Evolutionary conservation across 306 rosid genomes (phyloP).

Genomic region (Canavalia gladiata): DNA sequence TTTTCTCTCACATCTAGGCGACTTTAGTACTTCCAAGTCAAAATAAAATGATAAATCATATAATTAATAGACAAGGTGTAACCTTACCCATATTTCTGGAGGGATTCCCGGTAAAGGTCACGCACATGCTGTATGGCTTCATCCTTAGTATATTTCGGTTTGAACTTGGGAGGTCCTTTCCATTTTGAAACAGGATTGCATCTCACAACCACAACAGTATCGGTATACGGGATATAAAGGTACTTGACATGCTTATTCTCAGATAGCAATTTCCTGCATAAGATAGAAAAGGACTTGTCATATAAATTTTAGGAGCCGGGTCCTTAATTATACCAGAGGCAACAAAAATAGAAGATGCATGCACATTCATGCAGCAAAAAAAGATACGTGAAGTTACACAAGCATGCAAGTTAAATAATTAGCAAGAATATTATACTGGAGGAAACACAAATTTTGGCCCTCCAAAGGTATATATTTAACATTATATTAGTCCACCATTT

Average conservation of each 20-base stretch:
- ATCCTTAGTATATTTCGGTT: slow-evolving; percentile 75
- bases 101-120: slow-evolving; percentile 77
- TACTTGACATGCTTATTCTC: slow-evolving; percentile 95
- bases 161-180: slow-evolving; percentile 89
- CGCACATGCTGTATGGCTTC: slow-evolving; percentile 88
- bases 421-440: background rate
- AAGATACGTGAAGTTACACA: slow-evolving; percentile 9
- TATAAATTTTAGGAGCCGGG: slow-evolving; percentile 32
- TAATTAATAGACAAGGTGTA: slow-evolving; percentile 37
- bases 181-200: slow-evolving; percentile 96
- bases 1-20: slow-evolving; percentile 37
- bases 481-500: slow-evolving; percentile 8
- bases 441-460: slow-evolving; percentile 1
- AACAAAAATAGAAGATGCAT: slow-evolving; percentile 37
- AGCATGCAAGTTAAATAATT: slow-evolving; percentile 4
- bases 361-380: slow-evolving; percentile 39
- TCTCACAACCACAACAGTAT: slow-evolving; percentile 81
- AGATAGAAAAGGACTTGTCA: slow-evolving; percentile 13
- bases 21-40: slow-evolving; percentile 27
- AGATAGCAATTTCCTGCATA: slow-evolving; percentile 71
- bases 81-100: slow-evolving; percentile 72
- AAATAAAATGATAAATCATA: slow-evolving; percentile 38
- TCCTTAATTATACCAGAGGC: slow-evolving; percentile 39
- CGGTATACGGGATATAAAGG: slow-evolving; percentile 85
- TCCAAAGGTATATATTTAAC: background rate